Conservation (phyloP, 495 filamentous ascomycete genomes). For the Elasticomyces elasticus region DNA sequence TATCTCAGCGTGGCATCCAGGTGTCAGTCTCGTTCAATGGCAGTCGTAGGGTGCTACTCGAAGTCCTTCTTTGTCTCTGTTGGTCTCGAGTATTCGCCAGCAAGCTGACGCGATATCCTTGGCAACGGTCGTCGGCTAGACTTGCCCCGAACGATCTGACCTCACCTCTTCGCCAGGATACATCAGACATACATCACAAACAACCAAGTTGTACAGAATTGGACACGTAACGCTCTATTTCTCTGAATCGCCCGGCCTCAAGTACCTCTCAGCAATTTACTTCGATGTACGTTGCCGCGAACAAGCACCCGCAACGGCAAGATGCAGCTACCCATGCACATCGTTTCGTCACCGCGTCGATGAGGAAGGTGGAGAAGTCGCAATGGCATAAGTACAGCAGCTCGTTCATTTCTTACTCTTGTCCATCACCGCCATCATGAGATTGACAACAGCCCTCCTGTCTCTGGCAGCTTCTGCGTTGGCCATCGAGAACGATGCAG, state of each 20-base stretch:
- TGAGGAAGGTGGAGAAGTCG: not conserved
- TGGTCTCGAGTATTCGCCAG: no score
- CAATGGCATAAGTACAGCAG: not conserved
- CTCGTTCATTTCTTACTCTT: not conserved
- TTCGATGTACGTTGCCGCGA: no score
- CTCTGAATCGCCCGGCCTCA: no score
- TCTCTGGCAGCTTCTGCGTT: constrained; percentile 7
- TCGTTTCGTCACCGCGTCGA: not conserved
- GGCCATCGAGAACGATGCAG: not conserved
- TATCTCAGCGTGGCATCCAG: not conserved
- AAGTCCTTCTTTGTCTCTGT: not conserved
- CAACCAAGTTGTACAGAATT: no score
- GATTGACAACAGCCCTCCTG: constrained; percentile 1
- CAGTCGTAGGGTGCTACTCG: not conserved
- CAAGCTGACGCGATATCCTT: no score
- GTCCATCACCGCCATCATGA: constrained; percentile 5
- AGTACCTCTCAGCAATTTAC: no score
- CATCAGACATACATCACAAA: no score
- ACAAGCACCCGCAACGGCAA: not conserved
- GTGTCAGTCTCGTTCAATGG: not conserved
- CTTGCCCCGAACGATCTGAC: no score
- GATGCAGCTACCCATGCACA: not conserved
- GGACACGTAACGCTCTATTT: no score
- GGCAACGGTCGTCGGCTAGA: no score
- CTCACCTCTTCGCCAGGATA: no score